Conservation (phyloP, 768 basidiomycete species). For the Mycena indigotica region DNA sequence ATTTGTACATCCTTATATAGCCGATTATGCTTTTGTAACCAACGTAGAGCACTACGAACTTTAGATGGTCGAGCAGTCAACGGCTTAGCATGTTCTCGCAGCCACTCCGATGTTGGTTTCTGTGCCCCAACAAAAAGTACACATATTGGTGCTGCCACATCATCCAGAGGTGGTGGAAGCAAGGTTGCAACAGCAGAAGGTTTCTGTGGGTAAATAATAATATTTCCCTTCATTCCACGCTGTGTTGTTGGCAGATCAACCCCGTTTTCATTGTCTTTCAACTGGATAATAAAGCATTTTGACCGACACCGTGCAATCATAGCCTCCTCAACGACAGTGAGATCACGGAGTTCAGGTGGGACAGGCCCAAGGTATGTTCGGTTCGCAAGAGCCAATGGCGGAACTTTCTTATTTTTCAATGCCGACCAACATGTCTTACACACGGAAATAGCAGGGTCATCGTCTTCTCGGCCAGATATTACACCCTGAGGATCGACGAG, state of each 20-base stretch:
- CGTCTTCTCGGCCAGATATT: neutral
- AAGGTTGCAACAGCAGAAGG: conserved; percentile 15
- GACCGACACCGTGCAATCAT: conserved; percentile 29
- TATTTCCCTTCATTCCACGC: conserved; percentile 27
- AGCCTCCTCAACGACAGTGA: conserved; percentile 26
- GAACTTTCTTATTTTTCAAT: neutral
- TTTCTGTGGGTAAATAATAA: conserved; percentile 28
- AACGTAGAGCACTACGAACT: neutral
- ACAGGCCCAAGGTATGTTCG: neutral
- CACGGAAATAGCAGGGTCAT: neutral
- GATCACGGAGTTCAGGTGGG: neutral
- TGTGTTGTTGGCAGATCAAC: conserved; percentile 1
- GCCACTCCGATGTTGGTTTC: conserved; percentile 22
- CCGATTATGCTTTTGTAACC: conserved; percentile 3
- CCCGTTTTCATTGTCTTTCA: neutral
- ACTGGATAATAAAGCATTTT: conserved; percentile 15
- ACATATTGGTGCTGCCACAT: conserved; percentile 26
- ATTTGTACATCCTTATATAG: conserved; percentile 1
- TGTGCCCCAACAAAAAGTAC: conserved; percentile 27
- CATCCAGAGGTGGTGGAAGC: conserved; percentile 25
- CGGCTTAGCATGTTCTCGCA: conserved; percentile 25
- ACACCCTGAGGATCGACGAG: neutral
- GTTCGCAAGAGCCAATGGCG: neutral
- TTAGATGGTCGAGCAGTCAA: conserved; percentile 2
- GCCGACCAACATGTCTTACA: neutral